Percentiles rank a stretch among this genome's conserved stretches.
Evolutionary conservation across 768 basidiomycete genomes (phyloP).

Genomic region (Kwoniella sp.): DNA sequence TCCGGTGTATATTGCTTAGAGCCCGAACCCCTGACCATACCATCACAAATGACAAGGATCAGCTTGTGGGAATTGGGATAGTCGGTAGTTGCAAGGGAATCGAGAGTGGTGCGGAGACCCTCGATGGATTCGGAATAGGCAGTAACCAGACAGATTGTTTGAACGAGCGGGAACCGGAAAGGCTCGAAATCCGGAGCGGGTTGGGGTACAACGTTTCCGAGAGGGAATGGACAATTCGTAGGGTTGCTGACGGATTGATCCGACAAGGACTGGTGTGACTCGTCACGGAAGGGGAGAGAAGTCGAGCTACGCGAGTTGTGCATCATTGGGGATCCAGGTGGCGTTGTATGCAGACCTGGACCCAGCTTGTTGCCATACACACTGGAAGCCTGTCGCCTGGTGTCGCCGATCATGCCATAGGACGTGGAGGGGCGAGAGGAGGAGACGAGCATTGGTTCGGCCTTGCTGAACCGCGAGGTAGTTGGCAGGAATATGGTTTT

Average conservation of each 20-base stretch:
- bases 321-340: slow-evolving; percentile 68
- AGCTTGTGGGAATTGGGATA: slow-evolving; percentile 97
- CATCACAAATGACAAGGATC: slow-evolving; percentile 92
- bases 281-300: slow-evolving; percentile 60
- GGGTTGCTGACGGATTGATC: slow-evolving; percentile 27
- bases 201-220: slow-evolving; percentile 81
- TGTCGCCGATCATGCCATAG: slow-evolving; percentile 40
- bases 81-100: slow-evolving; percentile 95
- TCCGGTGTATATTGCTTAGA: slow-evolving; percentile 87
- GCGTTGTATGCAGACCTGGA: slow-evolving; percentile 57
- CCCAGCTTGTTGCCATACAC: slow-evolving; percentile 52
- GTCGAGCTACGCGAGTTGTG: slow-evolving; percentile 76
- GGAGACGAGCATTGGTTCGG: slow-evolving; percentile 59
- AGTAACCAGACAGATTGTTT: slow-evolving; percentile 93
- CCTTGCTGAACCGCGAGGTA: slow-evolving; percentile 60
- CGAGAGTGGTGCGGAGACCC: slow-evolving; percentile 93
- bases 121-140: slow-evolving; percentile 97
- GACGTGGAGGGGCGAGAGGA: slow-evolving; percentile 45
- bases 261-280: slow-evolving; percentile 46
- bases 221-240: slow-evolving; percentile 81
- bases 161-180: slow-evolving; percentile 89
- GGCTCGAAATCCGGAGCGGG: slow-evolving; percentile 87
- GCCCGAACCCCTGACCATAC: slow-evolving; percentile 95
- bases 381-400: slow-evolving; percentile 51
- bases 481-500: slow-evolving; percentile 54